Conservation (phyloP, 345 rosid genomes). For the Brassica nigra region DNA sequence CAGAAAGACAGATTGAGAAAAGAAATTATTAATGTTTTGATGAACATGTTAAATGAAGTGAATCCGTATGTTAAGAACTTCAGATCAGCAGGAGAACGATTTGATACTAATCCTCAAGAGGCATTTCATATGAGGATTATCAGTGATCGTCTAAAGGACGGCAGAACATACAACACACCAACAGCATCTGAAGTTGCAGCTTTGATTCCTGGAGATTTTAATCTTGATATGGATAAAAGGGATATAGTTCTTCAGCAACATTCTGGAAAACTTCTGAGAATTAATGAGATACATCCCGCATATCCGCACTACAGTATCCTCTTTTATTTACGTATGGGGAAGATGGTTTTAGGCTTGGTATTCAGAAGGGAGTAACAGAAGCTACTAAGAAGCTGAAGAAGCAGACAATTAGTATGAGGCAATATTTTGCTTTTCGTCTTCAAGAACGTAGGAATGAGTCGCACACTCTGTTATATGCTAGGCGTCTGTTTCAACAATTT, state of each 20-base stretch:
- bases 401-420: neutral
- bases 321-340: neutral
- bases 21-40: neutral
- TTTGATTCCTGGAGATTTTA: too few relatives aligned
- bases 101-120: neutral
- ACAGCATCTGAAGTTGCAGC: too few relatives aligned
- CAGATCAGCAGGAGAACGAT: neutral
- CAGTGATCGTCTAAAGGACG: neutral
- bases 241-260: neutral
- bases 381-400: neutral
- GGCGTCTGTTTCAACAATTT: neutral
- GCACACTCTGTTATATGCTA: neutral
- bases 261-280: neutral
- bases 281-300: neutral
- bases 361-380: neutral
- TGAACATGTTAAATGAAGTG: neutral
- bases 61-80: neutral
- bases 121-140: neutral
- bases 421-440: neutral
- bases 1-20: neutral
- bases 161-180: neutral
- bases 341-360: neutral
- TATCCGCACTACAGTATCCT: neutral
- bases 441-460: neutral
- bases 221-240: neutral